Evolutionary conservation across 148 eudicot genomes (phyloP), one percentile per base, ranked within the genome.

Genomic region (Persicaria maculosa): DNA sequence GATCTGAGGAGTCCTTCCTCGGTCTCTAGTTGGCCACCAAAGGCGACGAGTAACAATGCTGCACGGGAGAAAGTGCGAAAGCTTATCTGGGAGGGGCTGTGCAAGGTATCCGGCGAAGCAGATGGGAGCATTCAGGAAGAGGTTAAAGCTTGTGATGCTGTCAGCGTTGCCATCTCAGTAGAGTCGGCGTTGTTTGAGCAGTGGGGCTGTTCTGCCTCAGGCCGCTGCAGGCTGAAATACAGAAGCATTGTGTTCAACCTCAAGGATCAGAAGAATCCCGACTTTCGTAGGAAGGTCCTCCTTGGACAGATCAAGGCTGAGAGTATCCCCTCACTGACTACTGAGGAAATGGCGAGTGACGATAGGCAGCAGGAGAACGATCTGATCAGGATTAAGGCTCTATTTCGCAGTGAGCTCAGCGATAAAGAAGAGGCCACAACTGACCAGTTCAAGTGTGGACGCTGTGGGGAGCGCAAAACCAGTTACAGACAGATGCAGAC

Each of bases 401-500:
- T 88, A 36, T 81, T 84, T 20, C 87, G 85, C 19, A 85, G 91
- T 47, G 87, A 88, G 71, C 89, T 87, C 40, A 84, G 79, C 17
- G 74, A 71, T 40, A 68, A 87, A 47, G 86, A 89, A 53, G 82
- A 86, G 82, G 87, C 91, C 68, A 80, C 91, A 54, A 88, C 89
- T 7, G 83, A 86, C 71, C 81, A 84, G 79, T 86, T 88, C 78
- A 88, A 74, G 78, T 88, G 91, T 62, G 87, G 91, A 62, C 82
- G 86, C 17, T 88, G 91, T 84, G 82, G 83, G 46, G 84, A 86
- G 78, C 81, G 83, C 45, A 86, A 84, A 81, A 75, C 81, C 75
- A 88, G 86, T 19, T 88, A 88, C 81, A 79, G 79, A 74, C 91
- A 86, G 82, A 5, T 88, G 83, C 91, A 88, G 79, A 88, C 91